Conservation (phyloP, 2,329 filamentous ascomycete species). For the Fusarium ambrosium region DNA sequence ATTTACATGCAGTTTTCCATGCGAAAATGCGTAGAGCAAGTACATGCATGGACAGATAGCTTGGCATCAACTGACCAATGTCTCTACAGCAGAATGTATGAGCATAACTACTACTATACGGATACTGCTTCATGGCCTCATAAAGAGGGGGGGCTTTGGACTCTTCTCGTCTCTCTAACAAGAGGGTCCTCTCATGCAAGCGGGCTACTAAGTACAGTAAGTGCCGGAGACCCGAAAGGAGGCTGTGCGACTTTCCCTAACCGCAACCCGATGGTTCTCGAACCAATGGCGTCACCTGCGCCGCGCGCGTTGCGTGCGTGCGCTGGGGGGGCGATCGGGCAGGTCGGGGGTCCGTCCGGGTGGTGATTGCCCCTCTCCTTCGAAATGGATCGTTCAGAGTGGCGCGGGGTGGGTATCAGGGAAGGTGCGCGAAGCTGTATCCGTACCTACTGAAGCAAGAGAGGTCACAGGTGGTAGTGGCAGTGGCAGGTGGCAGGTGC, state of each 20-base stretch:
- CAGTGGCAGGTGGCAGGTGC: conserved; percentile 16
- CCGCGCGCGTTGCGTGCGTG: conserved; percentile 16
- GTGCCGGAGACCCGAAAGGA: conserved; percentile 14
- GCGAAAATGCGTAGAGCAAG: not conserved
- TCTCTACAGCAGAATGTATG: not conserved
- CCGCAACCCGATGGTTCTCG: conserved; percentile 17
- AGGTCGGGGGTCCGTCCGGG: conserved; percentile 15
- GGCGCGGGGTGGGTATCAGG: conserved; percentile 23
- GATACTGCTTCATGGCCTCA: not conserved
- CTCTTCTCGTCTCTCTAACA: not conserved
- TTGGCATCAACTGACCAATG: not conserved
- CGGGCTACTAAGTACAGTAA: too few species aligned
- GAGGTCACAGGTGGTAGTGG: conserved; percentile 28
- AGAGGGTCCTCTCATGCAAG: not conserved
- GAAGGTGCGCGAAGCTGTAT: conserved; percentile 22
- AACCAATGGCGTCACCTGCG: conserved; percentile 36
- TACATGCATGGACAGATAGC: conserved; percentile 3
- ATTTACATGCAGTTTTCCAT: not conserved
- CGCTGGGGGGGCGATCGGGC: conserved; percentile 28
- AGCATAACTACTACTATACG: not conserved
- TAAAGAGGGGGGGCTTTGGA: not conserved
- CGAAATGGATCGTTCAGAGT: conserved; percentile 10
- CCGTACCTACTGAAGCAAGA: conserved; percentile 2
- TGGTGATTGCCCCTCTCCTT: conserved; percentile 37
- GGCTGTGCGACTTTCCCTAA: conserved; percentile 29